phyloP scores from a whole-genome alignment of 163 green algal genomes.

The Scenedesmus sp. region DNA sequence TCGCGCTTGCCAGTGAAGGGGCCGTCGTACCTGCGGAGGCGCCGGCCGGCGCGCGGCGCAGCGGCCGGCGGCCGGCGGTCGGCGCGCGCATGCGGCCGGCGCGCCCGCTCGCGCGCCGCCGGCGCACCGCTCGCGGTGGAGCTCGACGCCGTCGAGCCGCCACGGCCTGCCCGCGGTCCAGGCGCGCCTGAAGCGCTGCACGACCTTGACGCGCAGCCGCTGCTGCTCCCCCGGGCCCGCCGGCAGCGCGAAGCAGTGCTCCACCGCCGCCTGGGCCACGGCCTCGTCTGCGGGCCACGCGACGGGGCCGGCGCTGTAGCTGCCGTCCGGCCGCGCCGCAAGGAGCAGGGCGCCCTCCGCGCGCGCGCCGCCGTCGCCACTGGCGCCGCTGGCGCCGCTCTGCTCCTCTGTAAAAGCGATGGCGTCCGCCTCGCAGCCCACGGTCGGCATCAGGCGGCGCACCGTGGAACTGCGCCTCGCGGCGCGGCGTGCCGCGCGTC shows the following conservation, averaged over 20 bases:
- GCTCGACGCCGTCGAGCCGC: constrained; percentile 47
- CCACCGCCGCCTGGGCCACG: not conserved
- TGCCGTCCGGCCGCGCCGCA: constrained; percentile 34
- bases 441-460: constrained; percentile 76
- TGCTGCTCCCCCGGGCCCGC: constrained; percentile 16
- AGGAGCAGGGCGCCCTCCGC: not conserved
- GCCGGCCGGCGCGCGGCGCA: constrained; percentile 55
- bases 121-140: constrained; percentile 56
- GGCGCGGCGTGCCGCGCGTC: not conserved
- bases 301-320: constrained; percentile 14
- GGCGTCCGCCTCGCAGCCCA: constrained; percentile 83
- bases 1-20: constrained; percentile 50
- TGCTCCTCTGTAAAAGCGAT: constrained; percentile 75
- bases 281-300: not conserved
- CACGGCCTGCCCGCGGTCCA: constrained; percentile 23
- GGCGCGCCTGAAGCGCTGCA: constrained; percentile 46
- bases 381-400: not conserved
- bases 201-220: constrained; percentile 44
- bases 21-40: constrained; percentile 33
- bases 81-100: too few species aligned
- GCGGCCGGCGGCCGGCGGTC: constrained; percentile 35
- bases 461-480: constrained; percentile 13
- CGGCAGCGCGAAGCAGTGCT: constrained; percentile 37
- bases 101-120: too few species aligned
- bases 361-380: not conserved